A percentile compares a stretch with the other conserved stretches of the same genome.
Evolutionary conservation across 2,329 filamentous ascomycete genomes (phyloP).

Genomic region (Fusarium lyarnte): DNA sequence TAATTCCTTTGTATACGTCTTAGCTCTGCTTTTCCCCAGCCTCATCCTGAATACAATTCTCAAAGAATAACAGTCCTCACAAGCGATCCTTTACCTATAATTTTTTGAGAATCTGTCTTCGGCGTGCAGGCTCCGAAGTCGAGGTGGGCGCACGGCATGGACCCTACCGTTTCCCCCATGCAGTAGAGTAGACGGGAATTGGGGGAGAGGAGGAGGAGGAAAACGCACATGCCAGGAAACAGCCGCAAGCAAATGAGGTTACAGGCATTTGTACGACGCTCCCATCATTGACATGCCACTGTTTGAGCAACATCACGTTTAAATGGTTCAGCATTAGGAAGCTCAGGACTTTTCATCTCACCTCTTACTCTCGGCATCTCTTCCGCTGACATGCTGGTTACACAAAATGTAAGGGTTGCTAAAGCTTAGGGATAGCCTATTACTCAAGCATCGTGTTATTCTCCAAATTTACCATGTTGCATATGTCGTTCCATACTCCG

Average conservation of each 20-base stretch:
- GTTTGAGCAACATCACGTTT: constrained; percentile 15
- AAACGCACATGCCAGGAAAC: constrained; percentile 43
- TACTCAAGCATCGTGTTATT: background rate
- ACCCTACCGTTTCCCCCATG: constrained; percentile 20
- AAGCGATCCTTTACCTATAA: background rate
- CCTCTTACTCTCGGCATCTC: constrained; percentile 24
- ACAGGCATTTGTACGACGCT: constrained; percentile 37
- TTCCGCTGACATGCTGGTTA: constrained; percentile 9
- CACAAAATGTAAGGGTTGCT: background rate
- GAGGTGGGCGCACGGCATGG: constrained; percentile 36
- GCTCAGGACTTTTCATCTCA: constrained; percentile 1
- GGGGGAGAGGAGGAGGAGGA: background rate
- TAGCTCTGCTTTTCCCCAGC: background rate
- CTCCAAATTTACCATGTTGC: background rate
- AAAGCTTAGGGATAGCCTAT: background rate
- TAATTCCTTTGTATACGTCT: background rate
- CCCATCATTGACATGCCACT: constrained; percentile 41
- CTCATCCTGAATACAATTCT: background rate
- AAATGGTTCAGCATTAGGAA: constrained; percentile 13
- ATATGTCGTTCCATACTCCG: background rate
- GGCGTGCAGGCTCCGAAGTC: constrained; percentile 31
- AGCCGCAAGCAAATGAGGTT: constrained; percentile 40
- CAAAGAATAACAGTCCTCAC: background rate
- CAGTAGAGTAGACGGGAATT: background rate
- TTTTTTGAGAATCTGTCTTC: constrained; percentile 19